Evolutionary conservation across 306 rosid species (phyloP), one percentile per base, ranked within the genome.

Genomic region (Sicyos baderoa): DNA sequence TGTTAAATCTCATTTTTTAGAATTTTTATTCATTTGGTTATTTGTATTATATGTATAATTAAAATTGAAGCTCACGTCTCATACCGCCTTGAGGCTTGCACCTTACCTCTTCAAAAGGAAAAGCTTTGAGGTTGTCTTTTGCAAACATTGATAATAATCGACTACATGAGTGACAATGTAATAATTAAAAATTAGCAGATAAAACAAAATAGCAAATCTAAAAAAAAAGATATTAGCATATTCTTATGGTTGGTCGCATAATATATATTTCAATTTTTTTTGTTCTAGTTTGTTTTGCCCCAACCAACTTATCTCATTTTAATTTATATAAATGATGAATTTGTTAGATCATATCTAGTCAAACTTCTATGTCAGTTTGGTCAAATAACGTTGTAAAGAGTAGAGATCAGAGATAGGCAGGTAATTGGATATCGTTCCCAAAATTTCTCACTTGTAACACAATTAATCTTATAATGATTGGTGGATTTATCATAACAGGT

Each of bases 201-300:
- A 32, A 2, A 32, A 32, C 2, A 1, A 32, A 32, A 32, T 2
- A 32, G 4, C 5, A 32, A 4, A 32, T 6, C 8, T 4, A 35
- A 35, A 35, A 35, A 35, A 35, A 35, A 35, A 35, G 42, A 0
- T 5, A 7, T n/a, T n/a, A n/a, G n/a, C n/a, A n/a, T n/a, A 45
- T 21, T 19, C 54, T 65, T 14, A 45, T 65, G 17, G 37, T 45
- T 45, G 37, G 35, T 65, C 3, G 54, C 6, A 2, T 65, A 45
- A 61, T 40, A 44, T 42, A 18, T 42, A 19, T 65, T 67, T 9
- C 9, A 48, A 45, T 48, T 67, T 14, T 45, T 47, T 67, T 65
- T 22, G 56, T 67, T 47, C 71, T 47, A 40, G 25, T 66, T 66
- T 66, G 21, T 13, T 13, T 66, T 13, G 71, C 29, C 42, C 71